Evolutionary conservation across 139 green algal species (phyloP).

Genomic region (Coelastrella sp.): DNA sequence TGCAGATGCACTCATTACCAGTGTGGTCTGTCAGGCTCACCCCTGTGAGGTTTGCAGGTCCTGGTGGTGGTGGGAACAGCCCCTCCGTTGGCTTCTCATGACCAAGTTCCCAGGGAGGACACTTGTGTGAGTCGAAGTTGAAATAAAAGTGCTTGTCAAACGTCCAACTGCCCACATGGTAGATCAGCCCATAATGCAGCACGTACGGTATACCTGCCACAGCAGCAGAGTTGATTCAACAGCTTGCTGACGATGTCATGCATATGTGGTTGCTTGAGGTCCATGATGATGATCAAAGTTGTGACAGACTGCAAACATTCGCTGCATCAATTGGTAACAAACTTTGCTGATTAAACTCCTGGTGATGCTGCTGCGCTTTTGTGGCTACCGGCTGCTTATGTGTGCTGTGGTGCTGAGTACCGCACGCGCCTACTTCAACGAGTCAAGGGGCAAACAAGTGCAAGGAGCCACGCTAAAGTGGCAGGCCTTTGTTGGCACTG

Average conservation of each 20-base stretch:
- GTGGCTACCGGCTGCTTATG: too few species aligned
- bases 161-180: conserved; percentile 27
- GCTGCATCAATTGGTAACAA: too few species aligned
- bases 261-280: not conserved
- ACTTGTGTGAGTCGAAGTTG: conserved; percentile 47
- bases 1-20: too few species aligned
- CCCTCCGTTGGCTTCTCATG: conserved; percentile 35
- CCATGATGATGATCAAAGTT: not conserved
- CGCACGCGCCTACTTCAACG: too few species aligned
- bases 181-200: conserved; percentile 43
- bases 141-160: conserved; percentile 57
- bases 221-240: not conserved
- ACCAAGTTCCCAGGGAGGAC: conserved; percentile 38
- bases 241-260: not conserved
- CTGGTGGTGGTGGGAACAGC: conserved; percentile 48
- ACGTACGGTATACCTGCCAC: conserved; percentile 21
- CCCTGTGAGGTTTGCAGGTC: conserved; percentile 9
- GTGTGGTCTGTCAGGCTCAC: not conserved
- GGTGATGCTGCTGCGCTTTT: too few species aligned
- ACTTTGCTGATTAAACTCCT: too few species aligned
- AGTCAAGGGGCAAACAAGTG: too few species aligned
- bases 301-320: not conserved
- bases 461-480: too few species aligned
- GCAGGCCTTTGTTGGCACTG: too few species aligned
- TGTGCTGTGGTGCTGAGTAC: too few species aligned